Conservation (phyloP, 129 eudicot species). For the Logfia minima region DNA sequence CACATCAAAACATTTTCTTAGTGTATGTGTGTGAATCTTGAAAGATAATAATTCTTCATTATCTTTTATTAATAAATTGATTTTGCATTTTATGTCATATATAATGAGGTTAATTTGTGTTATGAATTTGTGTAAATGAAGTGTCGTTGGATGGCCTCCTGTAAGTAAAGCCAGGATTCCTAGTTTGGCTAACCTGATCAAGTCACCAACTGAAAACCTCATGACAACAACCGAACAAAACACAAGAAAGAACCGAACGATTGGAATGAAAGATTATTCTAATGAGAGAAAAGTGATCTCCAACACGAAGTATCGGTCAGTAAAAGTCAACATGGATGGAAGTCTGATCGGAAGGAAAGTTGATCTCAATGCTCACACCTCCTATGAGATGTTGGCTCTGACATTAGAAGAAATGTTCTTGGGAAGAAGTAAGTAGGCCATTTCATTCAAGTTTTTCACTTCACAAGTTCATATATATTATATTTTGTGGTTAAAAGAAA, state of each 20-base stretch:
- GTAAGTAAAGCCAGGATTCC: slow-evolving; percentile 82
- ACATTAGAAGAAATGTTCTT: slow-evolving; percentile 80
- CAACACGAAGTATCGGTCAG: slow-evolving; percentile 53
- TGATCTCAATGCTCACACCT: slow-evolving; percentile 72
- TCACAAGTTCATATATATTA: not conserved
- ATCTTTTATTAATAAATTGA: slow-evolving; percentile 8
- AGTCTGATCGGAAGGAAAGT: slow-evolving; percentile 87
- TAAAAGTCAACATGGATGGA: slow-evolving; percentile 97
- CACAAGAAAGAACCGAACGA: slow-evolving; percentile 38
- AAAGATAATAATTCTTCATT: not conserved
- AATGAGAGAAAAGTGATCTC: slow-evolving; percentile 37
- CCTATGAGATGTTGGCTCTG: slow-evolving; percentile 72
- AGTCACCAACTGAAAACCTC: slow-evolving; percentile 56
- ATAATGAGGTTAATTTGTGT: slow-evolving; percentile 8
- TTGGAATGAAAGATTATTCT: slow-evolving; percentile 33
- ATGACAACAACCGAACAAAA: slow-evolving; percentile 45
- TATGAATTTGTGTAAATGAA: slow-evolving; percentile 17
- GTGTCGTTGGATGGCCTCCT: slow-evolving; percentile 95
- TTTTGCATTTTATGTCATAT: not conserved
- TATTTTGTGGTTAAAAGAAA: too few relatives aligned
- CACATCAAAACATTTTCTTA: not conserved
- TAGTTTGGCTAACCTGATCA: slow-evolving; percentile 70
- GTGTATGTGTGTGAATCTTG: slow-evolving; percentile 4
- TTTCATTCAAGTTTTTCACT: not conserved
- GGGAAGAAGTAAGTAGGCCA: slow-evolving; percentile 49